Conservation (phyloP, 2,329 filamentous ascomycete genomes). For the Pezicula rhizophila region DNA sequence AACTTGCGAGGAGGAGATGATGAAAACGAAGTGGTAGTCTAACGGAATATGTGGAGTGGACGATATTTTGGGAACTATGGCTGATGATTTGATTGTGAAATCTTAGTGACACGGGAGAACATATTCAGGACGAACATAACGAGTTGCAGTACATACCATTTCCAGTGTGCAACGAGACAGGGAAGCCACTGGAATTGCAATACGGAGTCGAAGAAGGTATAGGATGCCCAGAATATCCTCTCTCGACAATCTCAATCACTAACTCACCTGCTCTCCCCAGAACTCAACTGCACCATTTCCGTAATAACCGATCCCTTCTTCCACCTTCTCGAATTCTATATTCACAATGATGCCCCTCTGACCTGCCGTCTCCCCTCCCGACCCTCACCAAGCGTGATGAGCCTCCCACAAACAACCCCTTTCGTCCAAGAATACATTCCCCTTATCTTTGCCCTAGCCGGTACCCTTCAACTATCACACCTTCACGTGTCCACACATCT, state of each 20-base stretch:
- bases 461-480: slow-evolving; percentile 82
- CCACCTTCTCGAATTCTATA: slow-evolving; percentile 92
- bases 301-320: slow-evolving; percentile 75
- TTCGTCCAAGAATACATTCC: slow-evolving; percentile 64
- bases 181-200: slow-evolving; percentile 71
- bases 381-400: slow-evolving; percentile 48
- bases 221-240: no score
- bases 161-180: slow-evolving; percentile 83
- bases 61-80: neutral
- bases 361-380: slow-evolving; percentile 83
- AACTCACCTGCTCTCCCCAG: slow-evolving; percentile 31
- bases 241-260: neutral
- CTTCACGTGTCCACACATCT: slow-evolving; percentile 85
- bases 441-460: slow-evolving; percentile 80
- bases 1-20: neutral
- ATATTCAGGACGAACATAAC: slow-evolving; percentile 74
- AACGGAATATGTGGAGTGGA: neutral
- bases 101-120: slow-evolving; percentile 76
- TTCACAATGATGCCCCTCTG: slow-evolving; percentile 91
- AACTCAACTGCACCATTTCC: slow-evolving; percentile 78
- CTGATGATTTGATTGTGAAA: neutral
- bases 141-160: slow-evolving; percentile 92
- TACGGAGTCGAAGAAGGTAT: slow-evolving; percentile 65
- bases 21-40: neutral
- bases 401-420: slow-evolving; percentile 32